Percentiles rank a stretch among this genome's conserved stretches.
Conservation (phyloP, 257 asterid species). For the Haberlea rhodopensis region DNA sequence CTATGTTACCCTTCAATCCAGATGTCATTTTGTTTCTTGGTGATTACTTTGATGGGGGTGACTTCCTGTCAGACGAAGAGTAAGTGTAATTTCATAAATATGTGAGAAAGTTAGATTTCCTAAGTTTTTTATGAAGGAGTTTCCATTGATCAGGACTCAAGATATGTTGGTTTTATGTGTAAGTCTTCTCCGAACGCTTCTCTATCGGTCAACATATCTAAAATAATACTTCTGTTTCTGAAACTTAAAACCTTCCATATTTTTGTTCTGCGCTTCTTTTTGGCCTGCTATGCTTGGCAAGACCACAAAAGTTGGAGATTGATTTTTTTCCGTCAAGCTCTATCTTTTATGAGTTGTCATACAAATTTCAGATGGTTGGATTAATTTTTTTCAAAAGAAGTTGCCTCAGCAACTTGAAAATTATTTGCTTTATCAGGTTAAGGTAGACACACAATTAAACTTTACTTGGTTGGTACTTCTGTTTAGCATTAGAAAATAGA, state of each 20-base stretch:
- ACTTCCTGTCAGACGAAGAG: constrained; percentile 71
- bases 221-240: background rate
- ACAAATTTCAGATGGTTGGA: background rate
- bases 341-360: constrained; percentile 5
- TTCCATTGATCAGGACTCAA: background rate
- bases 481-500: background rate
- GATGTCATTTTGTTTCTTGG: constrained; percentile 84
- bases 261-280: background rate
- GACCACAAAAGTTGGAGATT: background rate
- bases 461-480: background rate
- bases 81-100: constrained; percentile 34
- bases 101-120: background rate
- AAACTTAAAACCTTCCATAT: background rate
- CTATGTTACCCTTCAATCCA: constrained; percentile 78
- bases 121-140: background rate
- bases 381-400: background rate
- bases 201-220: too few relatives aligned
- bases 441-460: background rate
- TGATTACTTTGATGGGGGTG: constrained; percentile 90
- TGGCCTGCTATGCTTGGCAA: constrained; percentile 2
- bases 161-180: background rate
- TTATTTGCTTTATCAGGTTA: background rate
- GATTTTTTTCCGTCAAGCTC: background rate
- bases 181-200: too few relatives aligned
- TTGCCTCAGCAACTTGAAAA: background rate